Percentiles rank a stretch among this genome's conserved stretches.
Evolutionary conservation across 371 early-diverging fungal genomes (phyloP).

Genomic region (Rhizomucor pusillus): DNA sequence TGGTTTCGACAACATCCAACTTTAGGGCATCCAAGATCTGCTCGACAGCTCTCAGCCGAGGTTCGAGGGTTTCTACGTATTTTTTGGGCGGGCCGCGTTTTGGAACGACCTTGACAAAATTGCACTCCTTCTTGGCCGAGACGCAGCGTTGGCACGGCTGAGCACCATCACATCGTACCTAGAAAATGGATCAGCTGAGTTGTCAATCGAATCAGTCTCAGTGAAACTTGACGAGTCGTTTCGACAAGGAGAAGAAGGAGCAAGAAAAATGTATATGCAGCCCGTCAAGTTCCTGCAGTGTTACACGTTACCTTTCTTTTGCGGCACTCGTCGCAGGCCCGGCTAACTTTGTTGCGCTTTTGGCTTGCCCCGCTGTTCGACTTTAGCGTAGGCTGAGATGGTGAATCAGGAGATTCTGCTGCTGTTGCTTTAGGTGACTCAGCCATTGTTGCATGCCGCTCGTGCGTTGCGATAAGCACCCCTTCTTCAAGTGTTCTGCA

Average conservation of each 20-base stretch:
- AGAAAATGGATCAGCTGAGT: slow-evolving; percentile 4
- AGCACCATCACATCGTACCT: slow-evolving; percentile 52
- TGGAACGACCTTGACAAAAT: slow-evolving; percentile 39
- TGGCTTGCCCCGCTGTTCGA: slow-evolving; percentile 10
- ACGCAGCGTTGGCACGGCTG: slow-evolving; percentile 46
- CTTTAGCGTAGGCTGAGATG: no score
- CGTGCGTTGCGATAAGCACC: no score
- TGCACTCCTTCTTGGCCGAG: slow-evolving; percentile 34
- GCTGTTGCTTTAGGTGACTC: no score
- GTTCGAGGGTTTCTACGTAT: slow-evolving; percentile 44
- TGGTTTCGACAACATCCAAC: neutral
- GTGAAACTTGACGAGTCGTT: slow-evolving; percentile 39
- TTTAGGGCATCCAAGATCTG: slow-evolving; percentile 21
- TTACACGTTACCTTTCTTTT: slow-evolving; percentile 37
- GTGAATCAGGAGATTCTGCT: no score
- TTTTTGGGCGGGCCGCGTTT: slow-evolving; percentile 44
- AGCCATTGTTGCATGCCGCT: no score
- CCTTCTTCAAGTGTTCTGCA: no score
- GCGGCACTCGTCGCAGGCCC: slow-evolving; percentile 50
- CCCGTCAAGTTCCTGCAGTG: neutral
- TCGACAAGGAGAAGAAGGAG: slow-evolving; percentile 8
- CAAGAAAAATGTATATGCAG: slow-evolving; percentile 11
- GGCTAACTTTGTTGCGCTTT: slow-evolving; percentile 43
- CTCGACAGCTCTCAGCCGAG: slow-evolving; percentile 35
- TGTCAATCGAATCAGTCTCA: slow-evolving; percentile 17